phyloP scores from a whole-genome alignment of 2,329 filamentous ascomycete species.

The Trichophaea hybrida region DNA sequence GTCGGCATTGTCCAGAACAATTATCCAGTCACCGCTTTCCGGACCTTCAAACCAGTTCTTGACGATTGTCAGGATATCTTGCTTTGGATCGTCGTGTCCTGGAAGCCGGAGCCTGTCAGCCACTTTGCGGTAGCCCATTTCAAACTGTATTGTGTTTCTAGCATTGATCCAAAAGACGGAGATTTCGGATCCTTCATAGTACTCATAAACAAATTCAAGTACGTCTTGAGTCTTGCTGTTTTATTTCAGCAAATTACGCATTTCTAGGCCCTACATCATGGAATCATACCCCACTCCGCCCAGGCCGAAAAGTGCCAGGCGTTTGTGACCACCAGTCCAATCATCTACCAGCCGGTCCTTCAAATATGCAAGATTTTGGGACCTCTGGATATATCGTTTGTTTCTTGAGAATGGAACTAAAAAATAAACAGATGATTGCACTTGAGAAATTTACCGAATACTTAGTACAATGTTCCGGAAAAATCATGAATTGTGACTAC shows the following conservation, averaged over 20 bases:
- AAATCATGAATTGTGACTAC: neutral
- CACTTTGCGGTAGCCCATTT: neutral
- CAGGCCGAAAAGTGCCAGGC: slow-evolving; percentile 7
- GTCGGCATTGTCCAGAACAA: slow-evolving; percentile 13
- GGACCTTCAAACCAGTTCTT: slow-evolving; percentile 15
- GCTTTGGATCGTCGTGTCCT: neutral
- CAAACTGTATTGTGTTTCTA: neutral
- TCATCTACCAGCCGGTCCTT: neutral
- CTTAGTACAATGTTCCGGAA: neutral
- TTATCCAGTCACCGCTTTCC: slow-evolving; percentile 10
- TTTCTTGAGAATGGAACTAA: slow-evolving; percentile 10
- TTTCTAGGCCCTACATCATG: neutral
- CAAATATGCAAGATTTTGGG: neutral
- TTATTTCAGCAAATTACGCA: neutral
- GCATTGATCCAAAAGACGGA: slow-evolving; percentile 10
- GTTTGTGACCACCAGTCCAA: neutral
- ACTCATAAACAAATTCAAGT: slow-evolving; percentile 1
- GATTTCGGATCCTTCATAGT: neutral
- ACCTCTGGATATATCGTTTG: neutral
- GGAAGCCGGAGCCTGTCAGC: neutral
- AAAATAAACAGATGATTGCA: neutral
- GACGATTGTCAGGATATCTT: neutral
- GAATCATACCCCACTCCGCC: slow-evolving; percentile 12
- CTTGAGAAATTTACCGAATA: neutral
- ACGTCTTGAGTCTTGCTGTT: slow-evolving; percentile 1